A percentile compares a stretch with the other conserved stretches of the same genome.
phyloP scores from a whole-genome alignment of 306 rosid species.

The Corylus heterophylla region DNA sequence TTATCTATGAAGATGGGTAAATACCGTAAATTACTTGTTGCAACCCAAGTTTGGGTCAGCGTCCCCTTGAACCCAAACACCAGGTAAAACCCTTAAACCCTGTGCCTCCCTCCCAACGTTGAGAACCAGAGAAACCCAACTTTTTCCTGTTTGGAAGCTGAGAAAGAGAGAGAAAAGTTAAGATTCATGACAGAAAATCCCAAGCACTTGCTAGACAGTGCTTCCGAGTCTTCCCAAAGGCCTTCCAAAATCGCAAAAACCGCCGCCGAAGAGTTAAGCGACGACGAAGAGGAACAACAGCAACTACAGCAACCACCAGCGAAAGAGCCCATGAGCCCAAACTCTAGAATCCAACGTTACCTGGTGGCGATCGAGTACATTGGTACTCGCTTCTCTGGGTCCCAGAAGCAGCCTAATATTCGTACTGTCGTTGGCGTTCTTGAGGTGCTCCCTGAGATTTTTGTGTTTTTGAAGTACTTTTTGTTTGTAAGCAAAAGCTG shows the following conservation, averaged over 20 bases:
- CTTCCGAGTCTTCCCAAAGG: conserved; percentile 37
- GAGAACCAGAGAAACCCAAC: not conserved
- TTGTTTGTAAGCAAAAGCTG: not conserved
- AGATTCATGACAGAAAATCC: conserved; percentile 46
- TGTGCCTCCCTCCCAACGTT: not conserved
- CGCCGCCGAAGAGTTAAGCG: conserved; percentile 7
- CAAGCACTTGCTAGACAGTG: conserved; percentile 44
- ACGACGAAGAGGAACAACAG: conserved; percentile 22
- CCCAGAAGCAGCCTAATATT: conserved; percentile 74
- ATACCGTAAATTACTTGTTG: not conserved
- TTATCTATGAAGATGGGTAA: no score
- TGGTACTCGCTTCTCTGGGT: conserved; percentile 86
- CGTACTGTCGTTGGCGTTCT: conserved; percentile 91
- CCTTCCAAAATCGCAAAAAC: conserved; percentile 61
- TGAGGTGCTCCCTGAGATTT: conserved; percentile 41
- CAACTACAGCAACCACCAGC: conserved; percentile 1
- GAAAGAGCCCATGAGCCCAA: conserved; percentile 42
- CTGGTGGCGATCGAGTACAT: conserved; percentile 80
- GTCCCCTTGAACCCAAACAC: not conserved
- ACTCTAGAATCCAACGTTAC: conserved; percentile 66
- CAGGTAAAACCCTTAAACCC: not conserved
- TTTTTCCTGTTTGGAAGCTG: not conserved
- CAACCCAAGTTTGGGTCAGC: not conserved
- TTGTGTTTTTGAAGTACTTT: not conserved
- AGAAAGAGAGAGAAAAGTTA: not conserved